Conservation (phyloP, 768 basidiomycete species). For the Crassisporium funariophilum region DNA sequence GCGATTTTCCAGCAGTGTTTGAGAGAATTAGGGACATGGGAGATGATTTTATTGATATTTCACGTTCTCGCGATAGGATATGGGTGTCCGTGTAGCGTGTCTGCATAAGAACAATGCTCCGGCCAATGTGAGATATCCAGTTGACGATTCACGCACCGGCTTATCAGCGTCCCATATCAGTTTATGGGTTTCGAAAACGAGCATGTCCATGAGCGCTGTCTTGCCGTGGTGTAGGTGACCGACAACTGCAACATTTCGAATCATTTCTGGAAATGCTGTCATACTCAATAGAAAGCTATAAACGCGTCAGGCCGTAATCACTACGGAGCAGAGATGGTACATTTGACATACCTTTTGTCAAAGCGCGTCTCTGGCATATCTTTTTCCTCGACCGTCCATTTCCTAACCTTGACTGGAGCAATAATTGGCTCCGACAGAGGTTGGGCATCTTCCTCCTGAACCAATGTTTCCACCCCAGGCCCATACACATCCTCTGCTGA, state of each 20-base stretch:
- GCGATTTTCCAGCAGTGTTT: slow-evolving; percentile 87
- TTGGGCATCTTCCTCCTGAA: slow-evolving; percentile 98
- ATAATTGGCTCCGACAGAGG: slow-evolving; percentile 94
- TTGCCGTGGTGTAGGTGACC: slow-evolving; percentile 99
- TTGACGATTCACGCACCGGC: slow-evolving; percentile 54
- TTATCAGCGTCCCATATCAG: slow-evolving; percentile 91
- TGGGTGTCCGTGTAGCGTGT: slow-evolving; percentile 97
- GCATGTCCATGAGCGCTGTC: slow-evolving; percentile 95
- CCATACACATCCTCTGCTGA: slow-evolving; percentile 93
- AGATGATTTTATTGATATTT: slow-evolving; percentile 94
- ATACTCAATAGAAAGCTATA: slow-evolving; percentile 88
- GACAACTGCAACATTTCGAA: slow-evolving; percentile 94
- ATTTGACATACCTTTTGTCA: slow-evolving; percentile 80
- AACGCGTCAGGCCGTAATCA: slow-evolving; percentile 11
- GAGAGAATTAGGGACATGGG: slow-evolving; percentile 93
- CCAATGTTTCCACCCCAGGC: slow-evolving; percentile 90
- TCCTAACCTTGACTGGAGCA: slow-evolving; percentile 91
- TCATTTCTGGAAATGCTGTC: slow-evolving; percentile 90
- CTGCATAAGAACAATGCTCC: slow-evolving; percentile 41
- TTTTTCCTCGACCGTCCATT: slow-evolving; percentile 95
- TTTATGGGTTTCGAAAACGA: slow-evolving; percentile 96
- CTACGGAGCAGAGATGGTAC: not conserved
- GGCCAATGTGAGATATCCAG: not conserved
- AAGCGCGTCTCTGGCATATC: slow-evolving; percentile 96
- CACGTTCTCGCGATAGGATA: slow-evolving; percentile 81